Evolutionary conservation across 2,329 filamentous ascomycete species (phyloP), one percentile per base, ranked within the genome.

Genomic region (Claviceps humidiphila): DNA sequence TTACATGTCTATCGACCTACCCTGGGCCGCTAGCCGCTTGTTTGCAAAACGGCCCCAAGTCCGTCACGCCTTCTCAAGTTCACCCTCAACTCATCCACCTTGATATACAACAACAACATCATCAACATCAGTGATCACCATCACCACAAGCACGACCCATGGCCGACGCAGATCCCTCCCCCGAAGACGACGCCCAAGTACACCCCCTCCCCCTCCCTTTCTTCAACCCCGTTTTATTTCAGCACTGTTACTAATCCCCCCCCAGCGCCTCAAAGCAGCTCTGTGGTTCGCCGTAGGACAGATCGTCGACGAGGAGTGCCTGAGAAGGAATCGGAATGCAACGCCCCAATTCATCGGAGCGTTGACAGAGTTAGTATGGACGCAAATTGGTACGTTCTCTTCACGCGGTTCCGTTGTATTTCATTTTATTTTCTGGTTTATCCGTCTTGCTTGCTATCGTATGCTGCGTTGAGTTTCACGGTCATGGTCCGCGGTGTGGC

Each of bases 311-410:
- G 83, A 91, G 58, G 85, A 95, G 64, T 84, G 82, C 11, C 56
- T 71, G 34, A 59, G 60, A 16, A 64, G 67, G 51, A 68, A 87
- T 63, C 78, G 88, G 57, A 96, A 95, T 67, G 88, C 90, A 6
- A 95, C 91, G 26, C 88, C 88, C 1, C 89, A 95, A 63, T 95
- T 94, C 66, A 94, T 94, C 59, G 89, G 85, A 8, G 85, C 85
- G 0, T 67, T 94, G 63, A 93, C 87, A 1, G 89, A 95, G 66
- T 79, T 95, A 67, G 85, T 91, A 7, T 95, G 87, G 82, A 78
- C 82, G 1, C 89, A 95, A 59, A 85, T 95, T 50, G 86, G 89
- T 91, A 52, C 2, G 52, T 50, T 22, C 90, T 13, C 16, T 30
- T 30, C 1, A 9, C 17, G 8, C 13, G 7, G 13, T 20, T 34